Evolutionary conservation across 2,329 filamentous ascomycete genomes (phyloP).

Genomic region (Cladobotryum mycophilum): DNA sequence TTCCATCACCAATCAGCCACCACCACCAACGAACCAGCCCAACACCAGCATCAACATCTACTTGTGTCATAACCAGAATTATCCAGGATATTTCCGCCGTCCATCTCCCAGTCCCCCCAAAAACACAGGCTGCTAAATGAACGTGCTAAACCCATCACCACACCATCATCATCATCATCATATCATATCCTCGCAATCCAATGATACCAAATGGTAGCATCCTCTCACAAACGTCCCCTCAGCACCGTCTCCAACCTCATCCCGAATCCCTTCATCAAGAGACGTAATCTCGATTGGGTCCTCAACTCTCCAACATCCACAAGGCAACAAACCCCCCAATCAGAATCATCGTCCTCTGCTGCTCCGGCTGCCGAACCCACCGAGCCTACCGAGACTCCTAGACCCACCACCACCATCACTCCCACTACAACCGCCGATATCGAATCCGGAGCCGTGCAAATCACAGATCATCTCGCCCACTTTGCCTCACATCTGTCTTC

Average conservation of each 20-base stretch:
- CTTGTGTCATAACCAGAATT: too few species aligned
- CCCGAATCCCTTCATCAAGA: slow-evolving; percentile 42
- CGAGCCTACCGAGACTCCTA: too few species aligned
- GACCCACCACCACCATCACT: slow-evolving; percentile 8
- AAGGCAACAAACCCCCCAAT: slow-evolving; percentile 2
- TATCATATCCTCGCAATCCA: too few species aligned
- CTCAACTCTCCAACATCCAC: slow-evolving; percentile 15
- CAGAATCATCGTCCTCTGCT: slow-evolving; percentile 1
- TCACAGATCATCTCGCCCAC: slow-evolving; percentile 34
- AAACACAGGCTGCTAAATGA: too few species aligned
- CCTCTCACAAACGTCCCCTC: slow-evolving; percentile 22
- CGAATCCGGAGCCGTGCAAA: slow-evolving; percentile 31
- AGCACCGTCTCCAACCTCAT: slow-evolving; percentile 31
- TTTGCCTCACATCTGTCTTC: slow-evolving; percentile 30
- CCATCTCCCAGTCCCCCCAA: too few species aligned
- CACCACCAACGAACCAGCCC: too few species aligned
- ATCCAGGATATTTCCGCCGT: too few species aligned
- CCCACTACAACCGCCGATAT: slow-evolving; percentile 28
- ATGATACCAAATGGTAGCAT: not conserved
- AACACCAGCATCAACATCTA: too few species aligned
- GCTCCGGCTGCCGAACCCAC: slow-evolving; percentile 7
- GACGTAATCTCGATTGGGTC: slow-evolving; percentile 39
- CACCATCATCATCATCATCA: too few species aligned
- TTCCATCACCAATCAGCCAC: too few species aligned
- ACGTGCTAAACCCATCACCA: too few species aligned